Evolutionary conservation across 2,329 filamentous ascomycete species (phyloP).

Genomic region (Aspergillus sp.): DNA sequence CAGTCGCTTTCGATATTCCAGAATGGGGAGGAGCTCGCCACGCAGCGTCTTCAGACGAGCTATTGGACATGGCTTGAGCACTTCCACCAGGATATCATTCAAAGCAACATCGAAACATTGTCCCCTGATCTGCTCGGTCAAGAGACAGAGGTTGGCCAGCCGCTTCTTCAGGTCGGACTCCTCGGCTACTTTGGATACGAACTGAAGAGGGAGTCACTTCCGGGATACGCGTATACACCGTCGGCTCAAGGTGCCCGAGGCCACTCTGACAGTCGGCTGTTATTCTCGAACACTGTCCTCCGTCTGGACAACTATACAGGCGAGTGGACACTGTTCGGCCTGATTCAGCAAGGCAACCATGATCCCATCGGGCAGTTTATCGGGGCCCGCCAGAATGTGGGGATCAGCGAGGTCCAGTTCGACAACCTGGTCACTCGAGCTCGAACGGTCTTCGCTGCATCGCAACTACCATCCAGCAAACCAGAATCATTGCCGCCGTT

Average conservation of each 20-base stretch:
- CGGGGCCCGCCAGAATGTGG: not conserved
- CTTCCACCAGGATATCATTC: constrained; percentile 2
- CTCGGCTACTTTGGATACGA: constrained; percentile 4
- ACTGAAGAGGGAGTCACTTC: not conserved
- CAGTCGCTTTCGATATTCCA: not conserved
- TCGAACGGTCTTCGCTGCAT: not conserved
- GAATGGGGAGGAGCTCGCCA: not conserved
- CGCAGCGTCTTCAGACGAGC: not conserved
- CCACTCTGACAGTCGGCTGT: not conserved
- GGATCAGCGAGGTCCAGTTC: not conserved
- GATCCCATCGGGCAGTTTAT: constrained; percentile 2
- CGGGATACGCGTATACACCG: constrained; percentile 2
- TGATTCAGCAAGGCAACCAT: not conserved
- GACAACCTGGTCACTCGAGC: not conserved
- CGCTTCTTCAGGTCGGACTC: not conserved
- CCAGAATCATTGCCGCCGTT: not conserved
- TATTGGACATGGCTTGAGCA: constrained; percentile 8
- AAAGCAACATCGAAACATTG: not conserved
- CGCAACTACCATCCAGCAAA: not conserved
- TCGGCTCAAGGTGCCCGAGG: not conserved
- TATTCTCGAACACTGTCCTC: not conserved
- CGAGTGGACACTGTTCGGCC: constrained; percentile 2
- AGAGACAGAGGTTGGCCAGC: constrained; percentile 1
- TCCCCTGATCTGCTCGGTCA: not conserved
- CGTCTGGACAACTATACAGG: constrained; percentile 3